phyloP scores from a whole-genome alignment of 2,329 filamentous ascomycete genomes.

The Hortaea sp. region DNA sequence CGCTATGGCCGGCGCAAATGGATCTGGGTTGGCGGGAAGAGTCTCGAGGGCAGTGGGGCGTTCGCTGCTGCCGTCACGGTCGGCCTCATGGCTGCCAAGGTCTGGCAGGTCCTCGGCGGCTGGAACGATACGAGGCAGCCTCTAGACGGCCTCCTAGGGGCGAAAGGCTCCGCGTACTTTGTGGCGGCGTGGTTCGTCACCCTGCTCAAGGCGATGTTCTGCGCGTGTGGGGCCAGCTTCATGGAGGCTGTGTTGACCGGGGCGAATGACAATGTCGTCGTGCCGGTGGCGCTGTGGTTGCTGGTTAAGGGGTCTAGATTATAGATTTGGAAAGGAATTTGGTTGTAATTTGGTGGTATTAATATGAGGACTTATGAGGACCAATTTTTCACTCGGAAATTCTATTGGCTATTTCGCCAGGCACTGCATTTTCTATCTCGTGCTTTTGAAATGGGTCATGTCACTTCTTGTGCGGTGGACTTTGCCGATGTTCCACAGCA shows the following conservation, averaged over 20 bases:
- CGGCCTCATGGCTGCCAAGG: constrained; percentile 59
- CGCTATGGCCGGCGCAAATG: constrained; percentile 82
- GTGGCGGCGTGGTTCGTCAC: constrained; percentile 18
- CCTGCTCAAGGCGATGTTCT: constrained; percentile 54
- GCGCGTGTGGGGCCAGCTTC: constrained; percentile 71
- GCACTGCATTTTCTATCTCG: too few relatives aligned
- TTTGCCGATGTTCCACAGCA: too few relatives aligned
- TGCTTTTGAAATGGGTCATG: too few relatives aligned
- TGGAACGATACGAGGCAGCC: constrained; percentile 41
- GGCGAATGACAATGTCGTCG: constrained; percentile 96
- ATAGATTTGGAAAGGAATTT: background rate
- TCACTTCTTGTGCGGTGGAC: too few relatives aligned
- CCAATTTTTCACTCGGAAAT: too few relatives aligned
- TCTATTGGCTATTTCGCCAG: too few relatives aligned
- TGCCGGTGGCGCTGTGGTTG: constrained; percentile 86
- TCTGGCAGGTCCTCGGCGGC: constrained; percentile 66
- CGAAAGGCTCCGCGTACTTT: constrained; percentile 1
- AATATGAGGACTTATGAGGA: too few relatives aligned
- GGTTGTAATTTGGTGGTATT: too few relatives aligned
- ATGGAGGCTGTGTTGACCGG: constrained; percentile 93
- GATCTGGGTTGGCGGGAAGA: constrained; percentile 96
- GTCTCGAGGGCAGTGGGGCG: constrained; percentile 72
- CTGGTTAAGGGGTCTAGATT: constrained; percentile 69
- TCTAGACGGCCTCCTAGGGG: constrained; percentile 4
- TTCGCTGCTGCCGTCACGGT: constrained; percentile 71